These are phyloP conservation scores for Jamesozyma piceae DNA, from an alignment of 805 yeast genomes.

Conservation along the genomic window DNA sequence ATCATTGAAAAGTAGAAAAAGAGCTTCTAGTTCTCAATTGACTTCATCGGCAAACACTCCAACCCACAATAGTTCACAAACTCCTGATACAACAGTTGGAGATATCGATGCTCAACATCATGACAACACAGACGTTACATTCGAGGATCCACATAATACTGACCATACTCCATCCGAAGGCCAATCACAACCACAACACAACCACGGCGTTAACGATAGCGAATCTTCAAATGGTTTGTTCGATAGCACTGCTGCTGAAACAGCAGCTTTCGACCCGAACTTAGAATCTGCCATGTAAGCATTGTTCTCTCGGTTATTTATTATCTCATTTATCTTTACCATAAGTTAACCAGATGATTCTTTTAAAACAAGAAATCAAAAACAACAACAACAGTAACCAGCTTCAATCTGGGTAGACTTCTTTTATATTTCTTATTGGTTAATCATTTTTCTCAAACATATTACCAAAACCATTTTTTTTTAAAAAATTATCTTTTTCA, in stretches of 20 bases:
- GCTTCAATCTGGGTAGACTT: no score
- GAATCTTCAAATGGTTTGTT: conserved; percentile 8
- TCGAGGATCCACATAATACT: background rate
- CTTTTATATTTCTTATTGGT: no score
- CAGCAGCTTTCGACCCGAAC: conserved; percentile 19
- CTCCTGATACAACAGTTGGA: conserved; percentile 2
- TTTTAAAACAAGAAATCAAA: no score
- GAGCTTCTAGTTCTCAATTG: background rate
- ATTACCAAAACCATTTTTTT: no score
- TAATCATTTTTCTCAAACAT: background rate
- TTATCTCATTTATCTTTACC: no score
- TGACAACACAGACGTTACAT: background rate
- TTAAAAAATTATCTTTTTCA: no score
- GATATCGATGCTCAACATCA: conserved; percentile 2
- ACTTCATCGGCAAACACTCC: background rate
- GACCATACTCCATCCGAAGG: background rate
- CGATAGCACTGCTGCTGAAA: conserved; percentile 10
- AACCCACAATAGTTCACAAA: background rate
- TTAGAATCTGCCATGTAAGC: conserved; percentile 14
- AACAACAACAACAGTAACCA: no score
- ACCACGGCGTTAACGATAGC: conserved; percentile 4
- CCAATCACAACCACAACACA: background rate
- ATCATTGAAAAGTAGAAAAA: conserved; percentile 36
- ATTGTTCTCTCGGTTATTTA: no score
- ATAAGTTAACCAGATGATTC: no score